Evolutionary conservation across 495 filamentous ascomycete genomes (phyloP).

Genomic region (Xylaria grammica): DNA sequence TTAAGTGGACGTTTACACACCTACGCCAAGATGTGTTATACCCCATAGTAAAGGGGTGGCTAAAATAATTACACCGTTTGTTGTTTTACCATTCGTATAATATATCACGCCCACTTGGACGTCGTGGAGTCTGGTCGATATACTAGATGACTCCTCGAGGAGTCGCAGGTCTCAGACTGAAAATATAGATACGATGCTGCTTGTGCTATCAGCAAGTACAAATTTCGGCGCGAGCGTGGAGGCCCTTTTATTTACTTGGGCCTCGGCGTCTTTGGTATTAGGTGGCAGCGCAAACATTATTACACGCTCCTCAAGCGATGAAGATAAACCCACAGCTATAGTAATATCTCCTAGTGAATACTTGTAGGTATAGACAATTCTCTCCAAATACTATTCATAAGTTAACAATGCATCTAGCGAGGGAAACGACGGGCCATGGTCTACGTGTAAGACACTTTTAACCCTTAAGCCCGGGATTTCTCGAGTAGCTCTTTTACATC

Average conservation of each 20-base stretch:
- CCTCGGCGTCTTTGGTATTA: background rate
- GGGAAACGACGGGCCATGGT: conserved; percentile 50
- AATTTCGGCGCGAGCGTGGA: background rate
- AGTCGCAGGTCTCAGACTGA: background rate
- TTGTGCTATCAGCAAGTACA: no score
- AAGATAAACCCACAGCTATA: conserved; percentile 12
- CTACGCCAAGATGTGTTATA: background rate
- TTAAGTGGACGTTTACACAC: background rate
- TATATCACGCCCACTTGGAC: background rate
- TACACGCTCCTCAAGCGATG: background rate
- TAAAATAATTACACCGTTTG: background rate
- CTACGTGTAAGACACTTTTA: conserved; percentile 31
- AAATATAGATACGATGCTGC: background rate
- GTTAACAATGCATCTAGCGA: conserved; percentile 35
- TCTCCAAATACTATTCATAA: conserved; percentile 7
- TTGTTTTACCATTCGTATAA: background rate
- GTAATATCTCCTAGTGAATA: conserved; percentile 33
- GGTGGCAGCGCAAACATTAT: background rate
- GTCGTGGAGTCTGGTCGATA: background rate
- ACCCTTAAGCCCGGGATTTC: background rate
- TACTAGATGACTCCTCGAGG: background rate
- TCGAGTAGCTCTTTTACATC: background rate
- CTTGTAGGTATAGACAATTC: conserved; percentile 25
- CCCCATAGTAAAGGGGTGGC: background rate
- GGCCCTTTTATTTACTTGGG: background rate